Evolutionary conservation across 345 rosid species (phyloP).

Genomic region (Salix suchowensis): DNA sequence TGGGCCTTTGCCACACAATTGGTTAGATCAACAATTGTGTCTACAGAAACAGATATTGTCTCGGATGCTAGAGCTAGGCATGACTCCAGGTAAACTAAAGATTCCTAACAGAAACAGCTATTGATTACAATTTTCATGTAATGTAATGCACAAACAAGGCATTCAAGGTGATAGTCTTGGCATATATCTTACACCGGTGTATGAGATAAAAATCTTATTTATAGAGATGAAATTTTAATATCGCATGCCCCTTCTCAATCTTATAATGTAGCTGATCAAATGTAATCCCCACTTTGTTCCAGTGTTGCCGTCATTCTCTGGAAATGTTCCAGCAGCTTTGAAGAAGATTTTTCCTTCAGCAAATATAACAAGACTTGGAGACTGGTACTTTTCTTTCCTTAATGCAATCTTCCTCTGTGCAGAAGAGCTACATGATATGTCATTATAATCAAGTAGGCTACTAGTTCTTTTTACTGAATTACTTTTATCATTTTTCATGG

Average conservation of each 20-base stretch:
- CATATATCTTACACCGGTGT: not conserved
- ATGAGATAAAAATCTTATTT: not conserved
- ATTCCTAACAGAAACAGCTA: not conserved
- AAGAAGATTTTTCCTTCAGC: slow-evolving; percentile 67
- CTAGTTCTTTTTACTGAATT: slow-evolving; percentile 3
- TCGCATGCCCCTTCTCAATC: not conserved
- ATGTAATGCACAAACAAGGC: not conserved
- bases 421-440: not conserved
- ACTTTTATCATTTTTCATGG: slow-evolving; percentile 1
- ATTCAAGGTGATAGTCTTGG: not conserved
- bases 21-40: slow-evolving; percentile 72
- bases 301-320: slow-evolving; percentile 98
- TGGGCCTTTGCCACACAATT: slow-evolving; percentile 76
- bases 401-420: not conserved
- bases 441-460: not conserved
- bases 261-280: slow-evolving; percentile 4
- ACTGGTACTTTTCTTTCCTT: slow-evolving; percentile 54
- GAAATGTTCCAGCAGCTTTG: slow-evolving; percentile 91
- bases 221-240: not conserved
- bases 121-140: not conserved
- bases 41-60: slow-evolving; percentile 78
- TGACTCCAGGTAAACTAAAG: slow-evolving; percentile 73
- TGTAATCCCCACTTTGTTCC: slow-evolving; percentile 19
- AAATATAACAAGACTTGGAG: slow-evolving; percentile 78
- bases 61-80: slow-evolving; percentile 85